Conservation (phyloP, 1,139 yeast species). For the Sugiyamaella neomexicana region DNA sequence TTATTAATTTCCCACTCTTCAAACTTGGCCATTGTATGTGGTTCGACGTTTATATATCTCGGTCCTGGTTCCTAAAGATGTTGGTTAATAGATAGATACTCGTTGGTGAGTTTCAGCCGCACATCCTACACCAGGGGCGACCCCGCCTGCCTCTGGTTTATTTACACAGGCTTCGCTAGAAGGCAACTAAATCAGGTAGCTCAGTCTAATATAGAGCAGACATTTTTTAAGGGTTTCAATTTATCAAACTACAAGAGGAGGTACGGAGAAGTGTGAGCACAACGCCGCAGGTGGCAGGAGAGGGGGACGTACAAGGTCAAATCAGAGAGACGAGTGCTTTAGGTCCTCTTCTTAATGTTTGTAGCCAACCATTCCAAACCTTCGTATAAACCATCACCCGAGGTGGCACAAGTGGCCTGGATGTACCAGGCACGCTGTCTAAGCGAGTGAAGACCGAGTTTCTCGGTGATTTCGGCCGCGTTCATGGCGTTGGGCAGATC, state of each 20-base stretch:
- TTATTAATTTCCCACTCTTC: constrained; percentile 95
- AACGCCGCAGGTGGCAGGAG: too few species aligned
- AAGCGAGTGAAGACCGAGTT: constrained; percentile 85
- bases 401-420: constrained; percentile 92
- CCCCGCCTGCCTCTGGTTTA: too few species aligned
- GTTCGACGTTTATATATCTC: not conserved
- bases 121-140: too few species aligned
- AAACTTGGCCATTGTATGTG: constrained; percentile 46
- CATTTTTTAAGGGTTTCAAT: not conserved
- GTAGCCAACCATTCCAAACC: constrained; percentile 92
- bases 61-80: too few species aligned
- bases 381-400: constrained; percentile 93
- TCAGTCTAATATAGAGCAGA: too few species aligned
- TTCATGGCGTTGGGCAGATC: constrained; percentile 96
- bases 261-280: not conserved
- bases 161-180: too few species aligned
- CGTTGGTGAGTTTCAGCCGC: too few species aligned
- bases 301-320: not conserved
- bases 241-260: constrained; percentile 1
- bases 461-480: constrained; percentile 92
- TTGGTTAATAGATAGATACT: too few species aligned
- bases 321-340: constrained; percentile 19
- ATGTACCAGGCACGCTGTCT: constrained; percentile 96
- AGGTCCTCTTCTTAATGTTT: constrained; percentile 71
- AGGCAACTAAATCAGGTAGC: not conserved